Evolutionary conservation across 2,329 filamentous ascomycete genomes (phyloP), one percentile per base, ranked within the genome.

Genomic region (Paraphoma chrysanthemicola): DNA sequence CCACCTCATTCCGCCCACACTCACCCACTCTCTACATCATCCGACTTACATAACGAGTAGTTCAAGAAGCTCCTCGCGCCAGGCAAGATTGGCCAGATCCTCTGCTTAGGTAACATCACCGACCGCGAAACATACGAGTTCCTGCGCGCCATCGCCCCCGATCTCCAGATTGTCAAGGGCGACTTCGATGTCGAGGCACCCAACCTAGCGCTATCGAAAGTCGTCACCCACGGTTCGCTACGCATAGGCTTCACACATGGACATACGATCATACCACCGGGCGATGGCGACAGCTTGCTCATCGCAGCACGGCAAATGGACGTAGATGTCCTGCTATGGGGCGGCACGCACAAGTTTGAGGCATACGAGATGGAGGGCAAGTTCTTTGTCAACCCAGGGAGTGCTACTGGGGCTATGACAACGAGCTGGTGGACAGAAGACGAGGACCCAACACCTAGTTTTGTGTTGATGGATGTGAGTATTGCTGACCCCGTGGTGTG

Each of bases 391-490:
- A 90, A 90, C 66, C 88, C 88, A 0, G 88, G 88, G 29, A 88
- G 85, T 73, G 88, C 87, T 2, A 90, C 88, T 3, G 88, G 88
- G 0, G 88, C 88, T 1, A 84, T 88, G 77, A 86, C 82, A 56
- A 86, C 84, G 11, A 82, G 82, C 12, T 87, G 83, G 79, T 86
- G 84, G 80, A 73, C 80, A 2, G 85, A 83, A 51, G 80, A 78
- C 11, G 80, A 80, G 72, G 90, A 94, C 53, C 90, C 90, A 23
- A 89, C 88, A 54, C 94, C 94, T 28, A 97, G 93, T 75, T 97
- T 98, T 78, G 97, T 95, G 73, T 80, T 98, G 77, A 97, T 98
- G 94, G 94, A 98, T 85, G 93, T 97, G 78, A 82, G 92, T 89
- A 48, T 50, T 31, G 14, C 45, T 47, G n/a, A 10, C 33, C 9